Conservation (phyloP, 192 early-diverging fungal species). For the Funneliformis geosporum region DNA sequence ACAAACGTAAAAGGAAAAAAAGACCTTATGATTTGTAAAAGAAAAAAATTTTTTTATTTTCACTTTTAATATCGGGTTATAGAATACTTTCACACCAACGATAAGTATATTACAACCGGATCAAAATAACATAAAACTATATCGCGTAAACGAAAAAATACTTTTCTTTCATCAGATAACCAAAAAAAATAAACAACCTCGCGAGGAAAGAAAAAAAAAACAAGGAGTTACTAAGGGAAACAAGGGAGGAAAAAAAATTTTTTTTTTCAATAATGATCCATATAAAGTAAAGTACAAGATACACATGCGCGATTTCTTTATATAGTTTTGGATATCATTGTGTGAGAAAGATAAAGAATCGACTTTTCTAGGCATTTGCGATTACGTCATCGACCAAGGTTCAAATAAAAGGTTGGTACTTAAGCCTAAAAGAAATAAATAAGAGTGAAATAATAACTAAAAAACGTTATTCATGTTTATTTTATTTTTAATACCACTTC, state of each 20-base stretch:
- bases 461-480: background rate
- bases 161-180: no score
- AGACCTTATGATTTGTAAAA: no score
- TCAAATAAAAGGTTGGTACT: background rate
- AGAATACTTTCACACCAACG: no score
- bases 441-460: no score
- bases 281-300: background rate
- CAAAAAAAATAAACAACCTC: background rate
- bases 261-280: background rate
- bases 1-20: no score
- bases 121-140: no score
- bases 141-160: no score
- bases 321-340: background rate
- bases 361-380: background rate
- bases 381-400: background rate
- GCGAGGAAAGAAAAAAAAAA: background rate
- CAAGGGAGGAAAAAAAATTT: background rate
- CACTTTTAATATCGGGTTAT: no score
- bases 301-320: conserved; percentile 1
- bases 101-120: no score
- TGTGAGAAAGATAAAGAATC: background rate
- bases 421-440: background rate
- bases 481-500: background rate
- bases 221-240: background rate
- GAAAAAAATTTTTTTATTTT: no score